Evolutionary conservation across 208 protist species (phyloP).

Genomic region (Zelonia costaricensis): DNA sequence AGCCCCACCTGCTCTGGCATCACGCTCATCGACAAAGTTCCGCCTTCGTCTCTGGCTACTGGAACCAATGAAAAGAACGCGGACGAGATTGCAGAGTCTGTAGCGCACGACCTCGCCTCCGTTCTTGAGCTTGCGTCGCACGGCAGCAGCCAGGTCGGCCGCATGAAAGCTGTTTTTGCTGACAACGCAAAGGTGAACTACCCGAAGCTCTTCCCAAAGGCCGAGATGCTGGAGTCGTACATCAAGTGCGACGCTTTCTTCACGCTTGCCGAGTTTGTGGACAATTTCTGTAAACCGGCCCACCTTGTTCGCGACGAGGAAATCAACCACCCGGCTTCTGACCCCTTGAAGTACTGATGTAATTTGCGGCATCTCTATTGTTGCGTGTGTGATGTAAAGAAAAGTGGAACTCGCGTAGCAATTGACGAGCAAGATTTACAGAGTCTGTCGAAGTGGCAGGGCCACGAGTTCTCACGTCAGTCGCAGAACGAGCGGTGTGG

Average conservation of each 20-base stretch:
- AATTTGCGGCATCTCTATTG: slow-evolving; percentile 2
- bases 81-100: slow-evolving; percentile 51
- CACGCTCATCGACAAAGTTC: slow-evolving; percentile 58
- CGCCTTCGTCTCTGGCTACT: slow-evolving; percentile 30
- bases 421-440: background rate
- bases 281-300: slow-evolving; percentile 56
- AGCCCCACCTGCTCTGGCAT: slow-evolving; percentile 16
- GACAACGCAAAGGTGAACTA: slow-evolving; percentile 74
- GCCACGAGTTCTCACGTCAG: too few species aligned
- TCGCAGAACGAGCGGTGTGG: too few species aligned
- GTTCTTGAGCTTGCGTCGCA: slow-evolving; percentile 44
- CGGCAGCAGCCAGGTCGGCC: slow-evolving; percentile 14
- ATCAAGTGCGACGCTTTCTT: slow-evolving; percentile 57
- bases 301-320: slow-evolving; percentile 62
- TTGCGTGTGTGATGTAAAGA: slow-evolving; percentile 6
- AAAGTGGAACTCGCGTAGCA: background rate
- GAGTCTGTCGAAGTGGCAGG: too few species aligned
- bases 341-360: slow-evolving; percentile 78
- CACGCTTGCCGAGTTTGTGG: slow-evolving; percentile 62
- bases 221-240: slow-evolving; percentile 45
- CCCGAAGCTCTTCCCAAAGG: slow-evolving; percentile 69
- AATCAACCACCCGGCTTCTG: slow-evolving; percentile 70
- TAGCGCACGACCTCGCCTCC: slow-evolving; percentile 48
- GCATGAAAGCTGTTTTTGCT: slow-evolving; percentile 38
- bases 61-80: slow-evolving; percentile 38